Evolutionary conservation across 306 rosid species (phyloP).

Genomic region (Albizia julibrissin): DNA sequence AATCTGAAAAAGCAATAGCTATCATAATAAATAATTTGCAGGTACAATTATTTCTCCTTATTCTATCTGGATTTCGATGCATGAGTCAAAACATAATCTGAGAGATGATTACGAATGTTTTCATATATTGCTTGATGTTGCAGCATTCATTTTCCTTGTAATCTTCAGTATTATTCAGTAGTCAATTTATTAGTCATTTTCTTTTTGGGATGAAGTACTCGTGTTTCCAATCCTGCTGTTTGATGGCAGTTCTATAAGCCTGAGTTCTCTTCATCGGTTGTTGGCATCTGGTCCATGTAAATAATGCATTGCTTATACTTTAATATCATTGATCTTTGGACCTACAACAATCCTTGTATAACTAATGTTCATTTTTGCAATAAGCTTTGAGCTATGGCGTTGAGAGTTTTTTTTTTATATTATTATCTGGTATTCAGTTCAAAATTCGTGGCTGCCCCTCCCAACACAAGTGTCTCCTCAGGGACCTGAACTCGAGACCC

Average conservation of each 20-base stretch:
- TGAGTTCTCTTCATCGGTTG: not conserved
- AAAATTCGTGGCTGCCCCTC: too few species aligned
- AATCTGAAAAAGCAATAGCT: conserved; percentile 85
- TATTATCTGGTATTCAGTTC: too few species aligned
- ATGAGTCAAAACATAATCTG: not conserved
- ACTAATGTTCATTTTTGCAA: not conserved
- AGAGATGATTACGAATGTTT: not conserved
- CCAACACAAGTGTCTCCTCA: too few species aligned
- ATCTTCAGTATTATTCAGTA: not conserved
- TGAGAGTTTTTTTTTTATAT: not conserved
- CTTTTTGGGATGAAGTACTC: not conserved
- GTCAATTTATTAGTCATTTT: not conserved
- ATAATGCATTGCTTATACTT: not conserved
- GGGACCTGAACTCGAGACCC: too few species aligned
- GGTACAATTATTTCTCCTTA: conserved; percentile 43
- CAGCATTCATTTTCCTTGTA: not conserved
- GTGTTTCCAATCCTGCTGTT: not conserved
- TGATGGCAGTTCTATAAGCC: not conserved
- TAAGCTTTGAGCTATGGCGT: not conserved
- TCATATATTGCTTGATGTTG: not conserved
- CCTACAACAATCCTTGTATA: not conserved
- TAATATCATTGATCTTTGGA: not conserved
- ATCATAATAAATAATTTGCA: conserved; percentile 70
- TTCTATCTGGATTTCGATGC: not conserved
- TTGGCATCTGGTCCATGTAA: not conserved